These are phyloP conservation scores for Mallotus japonicus DNA, from an alignment of 441 rosid genomes.

Conservation along the genomic window DNA sequence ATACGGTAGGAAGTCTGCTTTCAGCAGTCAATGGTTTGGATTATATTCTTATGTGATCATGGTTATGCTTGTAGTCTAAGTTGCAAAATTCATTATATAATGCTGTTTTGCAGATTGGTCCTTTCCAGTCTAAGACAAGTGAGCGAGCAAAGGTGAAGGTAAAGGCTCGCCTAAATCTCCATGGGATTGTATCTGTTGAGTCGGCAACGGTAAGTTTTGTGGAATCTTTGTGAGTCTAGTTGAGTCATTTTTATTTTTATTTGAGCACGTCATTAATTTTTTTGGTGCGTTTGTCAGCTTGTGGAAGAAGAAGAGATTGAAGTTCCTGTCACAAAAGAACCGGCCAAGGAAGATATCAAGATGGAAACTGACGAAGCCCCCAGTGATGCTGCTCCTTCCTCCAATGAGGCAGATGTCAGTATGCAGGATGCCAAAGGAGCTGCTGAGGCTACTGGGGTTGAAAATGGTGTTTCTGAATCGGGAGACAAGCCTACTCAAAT, in stretches of 20 bases:
- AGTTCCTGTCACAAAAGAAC: conserved; percentile 71
- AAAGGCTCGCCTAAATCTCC: conserved; percentile 77
- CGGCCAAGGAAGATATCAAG: conserved; percentile 48
- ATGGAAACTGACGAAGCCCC: conserved; percentile 78
- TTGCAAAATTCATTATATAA: conserved; percentile 2
- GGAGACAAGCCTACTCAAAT: conserved; percentile 72
- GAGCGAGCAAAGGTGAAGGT: conserved; percentile 86
- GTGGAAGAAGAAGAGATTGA: conserved; percentile 89
- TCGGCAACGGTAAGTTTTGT: conserved; percentile 71
- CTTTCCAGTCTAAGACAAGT: conserved; percentile 71
- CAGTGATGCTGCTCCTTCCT: conserved; percentile 37
- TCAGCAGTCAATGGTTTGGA: background rate
- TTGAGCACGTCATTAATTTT: background rate
- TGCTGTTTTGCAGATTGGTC: conserved; percentile 75
- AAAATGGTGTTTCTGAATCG: conserved; percentile 70
- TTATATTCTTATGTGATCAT: background rate
- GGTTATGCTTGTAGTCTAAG: background rate
- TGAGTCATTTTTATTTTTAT: background rate
- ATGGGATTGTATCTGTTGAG: conserved; percentile 80
- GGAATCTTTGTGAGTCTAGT: background rate
- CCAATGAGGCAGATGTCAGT: conserved; percentile 62
- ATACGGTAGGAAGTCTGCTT: conserved; percentile 44
- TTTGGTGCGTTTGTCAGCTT: conserved; percentile 45
- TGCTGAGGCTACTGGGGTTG: conserved; percentile 50
- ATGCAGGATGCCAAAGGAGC: conserved; percentile 74